These are phyloP conservation scores for Willaertia magna DNA, from an alignment of 208 protist species.

Conservation along the genomic window DNA sequence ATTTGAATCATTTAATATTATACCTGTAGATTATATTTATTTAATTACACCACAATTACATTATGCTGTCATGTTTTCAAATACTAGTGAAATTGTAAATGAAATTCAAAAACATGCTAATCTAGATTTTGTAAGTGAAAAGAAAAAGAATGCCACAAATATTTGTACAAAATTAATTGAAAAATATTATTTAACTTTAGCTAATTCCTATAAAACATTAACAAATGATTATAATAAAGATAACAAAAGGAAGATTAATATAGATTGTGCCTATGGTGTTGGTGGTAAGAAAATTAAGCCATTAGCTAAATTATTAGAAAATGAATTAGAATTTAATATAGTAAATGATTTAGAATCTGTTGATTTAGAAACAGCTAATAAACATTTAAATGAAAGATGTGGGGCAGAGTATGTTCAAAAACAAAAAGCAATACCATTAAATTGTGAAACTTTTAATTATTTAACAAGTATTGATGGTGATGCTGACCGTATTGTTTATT, in stretches of 20 bases:
- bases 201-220: neutral
- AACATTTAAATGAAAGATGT: neutral
- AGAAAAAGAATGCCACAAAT: neutral
- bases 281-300: neutral
- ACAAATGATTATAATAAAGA: too few species aligned
- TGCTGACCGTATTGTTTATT: slow-evolving; percentile 74
- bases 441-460: neutral
- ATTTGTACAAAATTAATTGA: too few species aligned
- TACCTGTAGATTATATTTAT: neutral
- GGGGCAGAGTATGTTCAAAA: slow-evolving; percentile 7
- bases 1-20: neutral
- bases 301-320: neutral
- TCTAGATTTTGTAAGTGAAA: neutral
- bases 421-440: neutral
- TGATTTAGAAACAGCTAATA: neutral
- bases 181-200: neutral
- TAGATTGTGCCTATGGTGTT: slow-evolving; percentile 5
- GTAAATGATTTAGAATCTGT: neutral
- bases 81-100: neutral
- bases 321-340: neutral
- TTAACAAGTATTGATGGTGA: slow-evolving; percentile 78
- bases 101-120: neutral
- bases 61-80: neutral
- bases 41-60: neutral
- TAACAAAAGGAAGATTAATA: neutral